Conservation (phyloP, 2,329 filamentous ascomycete species). For the Spiromastix sp. region DNA sequence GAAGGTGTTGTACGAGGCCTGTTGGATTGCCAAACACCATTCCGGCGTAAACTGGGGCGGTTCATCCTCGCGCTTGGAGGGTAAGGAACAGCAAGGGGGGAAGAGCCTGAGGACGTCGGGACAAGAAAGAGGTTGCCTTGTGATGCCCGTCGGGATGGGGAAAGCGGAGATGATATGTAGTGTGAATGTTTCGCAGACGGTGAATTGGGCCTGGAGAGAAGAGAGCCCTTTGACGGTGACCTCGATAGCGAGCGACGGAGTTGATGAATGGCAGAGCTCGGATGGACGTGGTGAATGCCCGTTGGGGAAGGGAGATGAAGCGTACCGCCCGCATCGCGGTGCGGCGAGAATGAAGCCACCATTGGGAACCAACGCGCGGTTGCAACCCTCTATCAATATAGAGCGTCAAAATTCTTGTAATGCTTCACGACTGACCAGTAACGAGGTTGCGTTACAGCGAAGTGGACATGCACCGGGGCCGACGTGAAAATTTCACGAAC, state of each 20-base stretch:
- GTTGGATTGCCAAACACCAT: constrained; percentile 20
- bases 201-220: constrained; percentile 45
- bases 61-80: constrained; percentile 55
- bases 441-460: too few species aligned
- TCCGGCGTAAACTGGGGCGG: constrained; percentile 33
- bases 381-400: too few species aligned
- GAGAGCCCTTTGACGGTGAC: constrained; percentile 73
- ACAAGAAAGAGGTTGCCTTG: constrained; percentile 45
- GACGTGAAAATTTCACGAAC: too few species aligned
- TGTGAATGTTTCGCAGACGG: constrained; percentile 41
- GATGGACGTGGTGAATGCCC: constrained; percentile 70
- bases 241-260: constrained; percentile 79
- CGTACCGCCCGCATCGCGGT: constrained; percentile 55
- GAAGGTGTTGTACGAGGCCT: constrained; percentile 63
- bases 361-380: too few species aligned
- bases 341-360: constrained; percentile 40
- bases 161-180: constrained; percentile 44
- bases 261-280: constrained; percentile 69
- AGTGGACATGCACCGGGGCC: too few species aligned
- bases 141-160: constrained; percentile 44
- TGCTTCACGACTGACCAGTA: too few species aligned
- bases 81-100: constrained; percentile 54
- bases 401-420: too few species aligned
- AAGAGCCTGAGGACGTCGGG: constrained; percentile 33
- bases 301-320: constrained; percentile 81